A percentile compares a stretch with the other conserved stretches of the same genome.
These are phyloP conservation scores for Gamsiella multidivaricata DNA, from an alignment of 192 early-diverging fungal species.

Conservation along the genomic window DNA sequence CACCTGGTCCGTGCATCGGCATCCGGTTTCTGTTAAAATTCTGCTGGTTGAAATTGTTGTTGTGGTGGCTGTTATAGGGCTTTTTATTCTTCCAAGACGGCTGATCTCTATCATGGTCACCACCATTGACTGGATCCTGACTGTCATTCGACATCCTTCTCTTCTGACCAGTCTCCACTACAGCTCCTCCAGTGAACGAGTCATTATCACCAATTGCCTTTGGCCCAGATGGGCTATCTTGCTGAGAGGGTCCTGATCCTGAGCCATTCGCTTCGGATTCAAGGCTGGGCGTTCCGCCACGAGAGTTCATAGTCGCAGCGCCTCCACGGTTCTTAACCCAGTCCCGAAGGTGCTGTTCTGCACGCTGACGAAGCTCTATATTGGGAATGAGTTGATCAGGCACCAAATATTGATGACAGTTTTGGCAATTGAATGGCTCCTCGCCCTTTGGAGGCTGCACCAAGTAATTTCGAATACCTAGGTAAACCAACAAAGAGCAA, in stretches of 20 bases:
- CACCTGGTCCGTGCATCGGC: conserved; percentile 20
- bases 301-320: neutral
- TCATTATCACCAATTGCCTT: conserved; percentile 14
- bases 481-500: no score
- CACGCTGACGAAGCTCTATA: conserved; percentile 59
- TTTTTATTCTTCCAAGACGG: conserved; percentile 54
- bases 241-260: neutral
- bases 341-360: conserved; percentile 63
- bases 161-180: conserved; percentile 18
- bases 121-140: neutral
- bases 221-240: conserved; percentile 5
- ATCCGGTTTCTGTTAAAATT: conserved; percentile 38
- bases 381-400: conserved; percentile 69
- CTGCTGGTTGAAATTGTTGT: conserved; percentile 28
- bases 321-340: conserved; percentile 49
- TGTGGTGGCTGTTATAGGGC: conserved; percentile 27
- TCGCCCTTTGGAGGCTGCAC: conserved; percentile 57
- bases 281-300: conserved; percentile 19
- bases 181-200: neutral
- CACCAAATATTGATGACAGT: conserved; percentile 58
- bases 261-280: neutral
- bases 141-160: conserved; percentile 26
- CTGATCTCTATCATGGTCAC: conserved; percentile 39
- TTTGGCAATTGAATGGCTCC: conserved; percentile 67
- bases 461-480: conserved; percentile 56